These are phyloP conservation scores for Mycena crocata DNA, from an alignment of 768 basidiomycete genomes.

Conservation along the genomic window DNA sequence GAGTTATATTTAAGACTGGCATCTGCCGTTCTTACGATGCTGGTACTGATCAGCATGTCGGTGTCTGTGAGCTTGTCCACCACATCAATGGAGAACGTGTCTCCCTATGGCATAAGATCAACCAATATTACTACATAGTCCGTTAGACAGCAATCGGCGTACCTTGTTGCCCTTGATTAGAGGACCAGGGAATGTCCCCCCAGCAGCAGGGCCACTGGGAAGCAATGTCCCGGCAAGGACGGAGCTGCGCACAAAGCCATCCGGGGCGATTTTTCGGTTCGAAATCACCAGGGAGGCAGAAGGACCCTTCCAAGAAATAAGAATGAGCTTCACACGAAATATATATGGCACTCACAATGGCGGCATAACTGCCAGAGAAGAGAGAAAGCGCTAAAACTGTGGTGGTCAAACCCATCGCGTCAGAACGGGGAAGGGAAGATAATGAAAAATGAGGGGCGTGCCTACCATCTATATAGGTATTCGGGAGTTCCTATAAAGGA, in stretches of 20 bases:
- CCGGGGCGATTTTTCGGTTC: slow-evolving; percentile 29
- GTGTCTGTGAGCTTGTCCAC: slow-evolving; percentile 26
- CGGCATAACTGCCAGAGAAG: neutral
- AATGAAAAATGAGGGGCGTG: too few relatives aligned
- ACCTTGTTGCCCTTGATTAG: slow-evolving; percentile 48
- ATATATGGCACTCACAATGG: neutral
- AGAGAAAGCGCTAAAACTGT: too few relatives aligned
- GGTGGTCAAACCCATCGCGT: too few relatives aligned
- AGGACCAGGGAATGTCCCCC: slow-evolving; percentile 49
- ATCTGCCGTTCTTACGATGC: neutral
- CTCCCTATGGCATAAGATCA: slow-evolving; percentile 35
- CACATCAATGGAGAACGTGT: slow-evolving; percentile 53
- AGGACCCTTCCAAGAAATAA: neutral
- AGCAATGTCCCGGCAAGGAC: slow-evolving; percentile 27
- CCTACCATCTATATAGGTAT: too few relatives aligned
- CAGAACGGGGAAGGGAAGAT: too few relatives aligned
- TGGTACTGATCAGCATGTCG: neutral
- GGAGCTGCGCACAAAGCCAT: slow-evolving; percentile 31
- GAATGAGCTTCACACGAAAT: too few relatives aligned
- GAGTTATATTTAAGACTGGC: neutral
- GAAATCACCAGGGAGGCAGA: slow-evolving; percentile 8
- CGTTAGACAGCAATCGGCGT: neutral
- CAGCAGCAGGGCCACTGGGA: too few relatives aligned
- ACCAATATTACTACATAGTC: too few relatives aligned
- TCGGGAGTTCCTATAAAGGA: too few relatives aligned